Base-by-base conservation (phyloP, 108 stramenopile species). In the Phaeodactylum tricornutum region DNA sequence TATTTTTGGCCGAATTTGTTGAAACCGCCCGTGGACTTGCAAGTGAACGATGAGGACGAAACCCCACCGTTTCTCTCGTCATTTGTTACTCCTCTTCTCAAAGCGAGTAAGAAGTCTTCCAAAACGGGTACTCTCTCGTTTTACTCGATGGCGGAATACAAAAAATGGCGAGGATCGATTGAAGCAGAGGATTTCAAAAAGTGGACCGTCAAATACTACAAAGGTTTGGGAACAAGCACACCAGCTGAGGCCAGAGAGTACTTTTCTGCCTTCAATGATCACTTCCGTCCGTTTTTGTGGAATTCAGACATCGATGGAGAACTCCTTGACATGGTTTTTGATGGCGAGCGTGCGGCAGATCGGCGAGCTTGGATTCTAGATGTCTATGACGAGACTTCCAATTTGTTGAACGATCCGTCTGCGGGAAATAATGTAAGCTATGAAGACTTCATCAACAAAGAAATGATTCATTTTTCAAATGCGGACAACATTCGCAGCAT, bases 141-240 rank as follows among this genome's bases (percentile, higher is more conserved):
- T 64, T 93, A 80, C 44, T 83, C 87, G 5, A 72, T 78, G 79
- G 59, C 71, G 2, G 91, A 89, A 45, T 96, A 82, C 55, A 53
- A 84, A 47, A 44, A 53, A 17, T 96, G 95, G 95, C 69, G 76
- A 23, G 61, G 69, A 16, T 51, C 60, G 9, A 29, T 81, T 21
- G 52, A 54, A 11, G 31, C 47, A 15, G 3, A 32, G 1, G 79
- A 77, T 41, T 45, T 77, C 26, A 69, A 67, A 32, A 57, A 67
- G 8, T 92, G 70, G 69, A 74, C 60, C 30, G 59, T 94, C 47
- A 96, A 96, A 65, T 96, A 92, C 61, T 96, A 94, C 74, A 96
- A 96, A 68, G 95, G 95, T 61, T 61, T 96, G 35, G 95, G 95
- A 24, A 96, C 95, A 0, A 78, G 73, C 49, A 96, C 95, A 6